Evolutionary conservation across 345 rosid genomes (phyloP).

Genomic region (Brassica nigra): DNA sequence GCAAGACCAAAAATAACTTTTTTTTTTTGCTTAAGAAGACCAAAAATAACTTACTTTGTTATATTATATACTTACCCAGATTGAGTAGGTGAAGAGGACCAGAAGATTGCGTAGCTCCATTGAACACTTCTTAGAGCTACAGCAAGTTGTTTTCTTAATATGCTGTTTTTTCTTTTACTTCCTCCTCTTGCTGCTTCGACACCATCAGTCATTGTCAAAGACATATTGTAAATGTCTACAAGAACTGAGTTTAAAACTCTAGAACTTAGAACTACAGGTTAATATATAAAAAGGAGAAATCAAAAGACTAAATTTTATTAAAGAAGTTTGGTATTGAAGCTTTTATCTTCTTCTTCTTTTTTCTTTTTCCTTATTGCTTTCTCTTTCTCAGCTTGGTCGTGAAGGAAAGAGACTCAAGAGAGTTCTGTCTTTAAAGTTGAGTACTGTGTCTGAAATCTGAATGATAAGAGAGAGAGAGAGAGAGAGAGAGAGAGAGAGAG

Average conservation of each 20-base stretch:
- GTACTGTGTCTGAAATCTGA: conserved; percentile 25
- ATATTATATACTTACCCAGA: conserved; percentile 52
- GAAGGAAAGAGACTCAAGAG: conserved; percentile 31
- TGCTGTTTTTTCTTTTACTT: conserved; percentile 40
- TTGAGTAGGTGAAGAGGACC: conserved; percentile 75
- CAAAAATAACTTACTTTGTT: not conserved
- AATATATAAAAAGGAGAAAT: conserved; percentile 26
- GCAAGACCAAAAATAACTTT: not conserved
- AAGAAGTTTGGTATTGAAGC: conserved; percentile 27
- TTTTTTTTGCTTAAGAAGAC: too few relatives aligned
- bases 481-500: too few relatives aligned
- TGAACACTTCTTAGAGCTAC: conserved; percentile 80
- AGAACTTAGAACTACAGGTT: conserved; percentile 1
- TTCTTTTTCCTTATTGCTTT: conserved; percentile 33
- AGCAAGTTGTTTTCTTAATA: conserved; percentile 71
- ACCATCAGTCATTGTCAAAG: conserved; percentile 52
- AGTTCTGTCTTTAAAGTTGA: conserved; percentile 35
- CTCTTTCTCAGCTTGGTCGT: conserved; percentile 35
- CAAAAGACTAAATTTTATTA: conserved; percentile 15
- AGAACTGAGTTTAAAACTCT: not conserved
- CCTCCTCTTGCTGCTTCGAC: conserved; percentile 38
- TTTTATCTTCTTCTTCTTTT: conserved; percentile 28
- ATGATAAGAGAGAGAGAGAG: conserved; percentile 12
- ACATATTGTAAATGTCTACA: not conserved
- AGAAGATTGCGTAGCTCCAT: conserved; percentile 95